Base-by-base conservation (phyloP, 176 grass and related monocot species). In the Stipa capillata region DNA sequence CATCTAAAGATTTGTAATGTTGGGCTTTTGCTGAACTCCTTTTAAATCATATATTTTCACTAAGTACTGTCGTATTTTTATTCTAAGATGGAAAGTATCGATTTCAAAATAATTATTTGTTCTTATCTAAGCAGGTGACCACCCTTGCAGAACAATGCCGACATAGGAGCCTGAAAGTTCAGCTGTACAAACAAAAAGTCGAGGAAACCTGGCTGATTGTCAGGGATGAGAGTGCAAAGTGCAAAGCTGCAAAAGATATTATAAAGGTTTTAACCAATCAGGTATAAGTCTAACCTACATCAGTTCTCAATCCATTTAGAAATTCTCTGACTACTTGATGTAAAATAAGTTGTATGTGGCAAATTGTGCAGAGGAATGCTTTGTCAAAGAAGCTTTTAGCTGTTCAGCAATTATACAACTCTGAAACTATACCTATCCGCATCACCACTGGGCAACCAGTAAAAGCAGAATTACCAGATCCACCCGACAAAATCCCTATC, bases 251-350 rank as follows among this genome's bases (percentile, higher is more conserved):
- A 62, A 88, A 95, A 72, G 90, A 93, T 20, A 85, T 95, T 76
- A 91, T 99, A 76, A 95, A 95, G 32, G 70, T 93, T 73, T 81
- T 99, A 61, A 85, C 90, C 2, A 91, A 87, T 85, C 92, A 99
- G 96, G 96, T 99, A 93, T 52, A 66, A 63, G 0, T 63, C 50
- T 51, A 18, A 58, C n/a, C 28, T 37, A 79, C 52, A 16, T 40
- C 45, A 54, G 17, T 54, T 66, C 21, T 33, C 21, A n/a, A 59
- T 16, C 2, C 45, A 7, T 66, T 43, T 47, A 73, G 5, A 66
- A 36, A 65, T 16, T 76, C 15, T 37, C 2, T 53, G 10, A 32
- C 11, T 35, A 7, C 7, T 45, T 17, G n/a, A 47, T 27, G 31
- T 29, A 42, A 70, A 55, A 61, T 69, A 49, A 80, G 27, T 63